These are phyloP conservation scores for Daedaleopsis nitida DNA, from an alignment of 768 basidiomycete species.

Conservation along the genomic window DNA sequence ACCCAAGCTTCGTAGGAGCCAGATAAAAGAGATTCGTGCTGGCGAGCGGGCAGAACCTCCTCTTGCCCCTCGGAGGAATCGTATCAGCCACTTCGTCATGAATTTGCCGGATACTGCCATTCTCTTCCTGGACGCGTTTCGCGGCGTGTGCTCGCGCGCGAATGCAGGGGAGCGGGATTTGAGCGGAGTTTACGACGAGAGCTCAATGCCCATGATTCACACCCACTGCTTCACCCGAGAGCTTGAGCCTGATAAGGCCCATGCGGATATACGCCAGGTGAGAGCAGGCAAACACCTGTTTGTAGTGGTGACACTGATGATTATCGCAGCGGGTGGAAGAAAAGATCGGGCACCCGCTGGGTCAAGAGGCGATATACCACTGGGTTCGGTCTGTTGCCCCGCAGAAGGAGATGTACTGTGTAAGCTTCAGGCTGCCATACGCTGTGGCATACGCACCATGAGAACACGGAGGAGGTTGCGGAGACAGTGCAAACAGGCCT, in stretches of 20 bases:
- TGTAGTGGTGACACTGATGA: slow-evolving; percentile 16
- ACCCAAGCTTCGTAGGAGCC: slow-evolving; percentile 30
- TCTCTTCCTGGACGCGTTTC: slow-evolving; percentile 86
- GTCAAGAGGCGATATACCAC: slow-evolving; percentile 56
- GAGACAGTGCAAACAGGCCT: neutral
- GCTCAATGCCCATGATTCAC: slow-evolving; percentile 84
- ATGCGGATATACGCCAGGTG: slow-evolving; percentile 81
- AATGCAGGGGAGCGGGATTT: slow-evolving; percentile 45
- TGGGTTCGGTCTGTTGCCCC: slow-evolving; percentile 93
- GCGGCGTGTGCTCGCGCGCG: slow-evolving; percentile 59
- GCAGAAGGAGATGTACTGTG: slow-evolving; percentile 97
- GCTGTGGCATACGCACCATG: slow-evolving; percentile 36
- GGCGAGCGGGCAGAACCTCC: slow-evolving; percentile 14
- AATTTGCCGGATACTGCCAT: slow-evolving; percentile 94
- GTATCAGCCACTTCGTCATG: slow-evolving; percentile 93
- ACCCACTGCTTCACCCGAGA: slow-evolving; percentile 97
- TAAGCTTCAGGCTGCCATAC: slow-evolving; percentile 77
- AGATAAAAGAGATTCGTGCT: slow-evolving; percentile 47
- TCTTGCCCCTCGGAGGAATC: slow-evolving; percentile 42
- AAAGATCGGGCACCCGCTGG: slow-evolving; percentile 56
- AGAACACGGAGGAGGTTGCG: neutral
- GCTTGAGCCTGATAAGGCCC: slow-evolving; percentile 63
- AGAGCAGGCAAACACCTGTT: slow-evolving; percentile 3
- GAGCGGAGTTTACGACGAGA: slow-evolving; percentile 43
- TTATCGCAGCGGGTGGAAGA: slow-evolving; percentile 67